These are phyloP conservation scores for Rhizopogon hawkerae DNA, from an alignment of 1,284 basidiomycete species.

Conservation along the genomic window DNA sequence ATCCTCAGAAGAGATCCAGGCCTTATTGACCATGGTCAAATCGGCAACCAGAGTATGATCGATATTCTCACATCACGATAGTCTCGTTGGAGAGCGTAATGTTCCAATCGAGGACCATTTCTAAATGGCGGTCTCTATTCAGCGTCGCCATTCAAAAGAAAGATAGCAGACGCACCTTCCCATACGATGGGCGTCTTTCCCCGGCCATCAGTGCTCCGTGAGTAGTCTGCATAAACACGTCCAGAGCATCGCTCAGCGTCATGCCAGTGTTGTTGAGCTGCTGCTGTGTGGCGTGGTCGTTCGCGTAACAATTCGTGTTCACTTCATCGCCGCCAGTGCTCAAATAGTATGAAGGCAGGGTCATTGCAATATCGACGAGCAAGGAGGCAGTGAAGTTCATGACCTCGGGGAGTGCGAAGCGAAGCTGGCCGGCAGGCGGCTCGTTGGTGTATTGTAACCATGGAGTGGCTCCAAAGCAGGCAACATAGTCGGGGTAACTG, in stretches of 20 bases:
- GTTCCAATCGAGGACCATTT: slow-evolving; percentile 59
- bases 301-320: slow-evolving; percentile 47
- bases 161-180: slow-evolving; percentile 39
- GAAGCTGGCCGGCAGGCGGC: slow-evolving; percentile 64
- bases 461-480: slow-evolving; percentile 48
- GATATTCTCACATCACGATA: slow-evolving; percentile 44
- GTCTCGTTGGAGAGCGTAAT: slow-evolving; percentile 59
- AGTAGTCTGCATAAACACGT: slow-evolving; percentile 41
- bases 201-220: slow-evolving; percentile 37
- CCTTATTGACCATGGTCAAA: slow-evolving; percentile 28
- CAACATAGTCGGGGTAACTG: slow-evolving; percentile 58
- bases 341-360: slow-evolving; percentile 45
- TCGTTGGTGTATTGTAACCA: slow-evolving; percentile 53
- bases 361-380: slow-evolving; percentile 32
- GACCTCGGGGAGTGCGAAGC: slow-evolving; percentile 41
- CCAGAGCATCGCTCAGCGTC: slow-evolving; percentile 45
- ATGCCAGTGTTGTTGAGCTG: slow-evolving; percentile 35
- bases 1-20: slow-evolving; percentile 65
- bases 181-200: slow-evolving; percentile 65
- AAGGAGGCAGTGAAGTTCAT: slow-evolving; percentile 41
- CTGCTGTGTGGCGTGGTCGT: slow-evolving; percentile 39
- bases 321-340: slow-evolving; percentile 70
- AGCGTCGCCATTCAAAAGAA: neutral
- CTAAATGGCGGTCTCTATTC: slow-evolving; percentile 1
- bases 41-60: neutral